Evolutionary conservation across 2,329 filamentous ascomycete species (phyloP).

Genomic region (Fusarium guadeloupense): DNA sequence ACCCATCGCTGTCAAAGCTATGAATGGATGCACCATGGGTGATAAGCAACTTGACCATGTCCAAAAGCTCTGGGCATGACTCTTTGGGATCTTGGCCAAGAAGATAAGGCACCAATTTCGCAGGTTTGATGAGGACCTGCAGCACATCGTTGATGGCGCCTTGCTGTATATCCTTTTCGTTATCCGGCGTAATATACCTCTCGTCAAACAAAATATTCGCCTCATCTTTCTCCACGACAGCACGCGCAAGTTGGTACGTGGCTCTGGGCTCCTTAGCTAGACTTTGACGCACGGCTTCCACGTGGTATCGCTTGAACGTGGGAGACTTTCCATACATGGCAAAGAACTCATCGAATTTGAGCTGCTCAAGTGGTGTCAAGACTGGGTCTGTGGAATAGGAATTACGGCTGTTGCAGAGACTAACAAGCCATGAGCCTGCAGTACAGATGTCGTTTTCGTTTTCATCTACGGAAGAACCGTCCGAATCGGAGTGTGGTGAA

Average conservation of each 20-base stretch:
- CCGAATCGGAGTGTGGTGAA: background rate
- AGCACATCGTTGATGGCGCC: background rate
- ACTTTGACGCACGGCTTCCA: constrained; percentile 3
- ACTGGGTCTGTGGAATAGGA: background rate
- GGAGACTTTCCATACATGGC: background rate
- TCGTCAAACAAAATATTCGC: background rate
- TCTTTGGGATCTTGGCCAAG: background rate
- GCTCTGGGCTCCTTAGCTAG: background rate
- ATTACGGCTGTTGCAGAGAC: background rate
- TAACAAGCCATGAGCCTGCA: constrained; percentile 15
- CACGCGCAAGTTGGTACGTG: constrained; percentile 7
- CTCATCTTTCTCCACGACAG: background rate
- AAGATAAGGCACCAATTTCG: background rate
- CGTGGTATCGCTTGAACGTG: background rate
- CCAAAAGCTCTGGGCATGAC: constrained; percentile 14
- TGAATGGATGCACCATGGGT: background rate
- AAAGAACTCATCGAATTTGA: constrained; percentile 26
- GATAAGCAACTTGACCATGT: constrained; percentile 4
- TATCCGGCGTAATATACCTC: background rate
- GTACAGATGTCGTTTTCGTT: background rate
- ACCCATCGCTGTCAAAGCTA: background rate
- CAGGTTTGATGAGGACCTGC: constrained; percentile 4
- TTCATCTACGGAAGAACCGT: background rate
- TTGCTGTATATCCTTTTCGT: background rate
- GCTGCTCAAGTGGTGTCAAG: constrained; percentile 3